Conservation (phyloP, 805 yeast genomes). For the Ogataea naganishii region DNA sequence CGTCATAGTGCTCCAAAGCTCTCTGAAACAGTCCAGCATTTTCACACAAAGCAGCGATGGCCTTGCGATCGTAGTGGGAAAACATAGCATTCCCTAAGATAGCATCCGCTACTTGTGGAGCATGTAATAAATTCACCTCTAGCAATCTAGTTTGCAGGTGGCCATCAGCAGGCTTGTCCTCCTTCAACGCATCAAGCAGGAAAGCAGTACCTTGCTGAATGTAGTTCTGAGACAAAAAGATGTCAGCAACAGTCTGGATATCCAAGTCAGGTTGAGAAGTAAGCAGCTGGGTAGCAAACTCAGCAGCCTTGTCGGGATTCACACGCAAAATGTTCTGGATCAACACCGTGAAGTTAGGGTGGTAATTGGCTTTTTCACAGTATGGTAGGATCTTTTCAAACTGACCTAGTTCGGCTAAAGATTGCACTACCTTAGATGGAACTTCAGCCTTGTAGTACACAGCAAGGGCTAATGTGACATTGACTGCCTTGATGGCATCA, state of each 20-base stretch:
- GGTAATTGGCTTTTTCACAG: conserved; percentile 80
- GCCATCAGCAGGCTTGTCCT: conserved; percentile 89
- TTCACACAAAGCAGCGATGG: conserved; percentile 87
- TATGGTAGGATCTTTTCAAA: conserved; percentile 93
- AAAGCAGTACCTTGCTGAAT: conserved; percentile 98
- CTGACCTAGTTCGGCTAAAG: conserved; percentile 92
- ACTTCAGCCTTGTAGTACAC: conserved; percentile 79
- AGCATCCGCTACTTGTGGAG: conserved; percentile 99
- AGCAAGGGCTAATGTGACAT: conserved; percentile 78
- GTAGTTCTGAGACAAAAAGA: conserved; percentile 87
- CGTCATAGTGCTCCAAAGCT: conserved; percentile 93
- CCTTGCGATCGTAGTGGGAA: conserved; percentile 88
- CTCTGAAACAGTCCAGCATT: conserved; percentile 94
- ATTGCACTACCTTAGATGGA: conserved; percentile 83
- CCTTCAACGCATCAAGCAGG: conserved; percentile 88
- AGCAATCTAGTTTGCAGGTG: conserved; percentile 90
- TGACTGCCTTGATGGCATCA: conserved; percentile 87
- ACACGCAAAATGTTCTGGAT: conserved; percentile 86
- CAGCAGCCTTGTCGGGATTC: conserved; percentile 97
- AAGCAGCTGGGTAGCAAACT: conserved; percentile 84
- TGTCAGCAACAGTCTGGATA: conserved; percentile 82
- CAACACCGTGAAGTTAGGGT: conserved; percentile 84
- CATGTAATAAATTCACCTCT: conserved; percentile 87
- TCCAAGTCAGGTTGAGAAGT: conserved; percentile 58
- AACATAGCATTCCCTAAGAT: conserved; percentile 93